Percentiles rank a stretch among this genome's conserved stretches.
Evolutionary conservation across 148 eudicot genomes (phyloP).

Genomic region (Simmondsia chinensis): DNA sequence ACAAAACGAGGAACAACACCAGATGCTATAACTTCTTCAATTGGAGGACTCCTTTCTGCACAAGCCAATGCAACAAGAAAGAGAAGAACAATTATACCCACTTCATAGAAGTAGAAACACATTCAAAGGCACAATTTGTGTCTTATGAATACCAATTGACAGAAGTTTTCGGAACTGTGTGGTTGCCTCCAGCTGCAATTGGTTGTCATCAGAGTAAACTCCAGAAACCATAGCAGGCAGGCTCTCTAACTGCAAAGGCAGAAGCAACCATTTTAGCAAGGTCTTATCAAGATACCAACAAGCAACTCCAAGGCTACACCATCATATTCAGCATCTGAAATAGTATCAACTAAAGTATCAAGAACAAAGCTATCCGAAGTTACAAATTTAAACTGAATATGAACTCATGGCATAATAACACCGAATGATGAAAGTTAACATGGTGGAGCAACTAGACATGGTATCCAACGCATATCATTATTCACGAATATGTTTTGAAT

Average conservation of each 20-base stretch:
- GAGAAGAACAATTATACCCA: neutral
- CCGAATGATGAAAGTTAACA: too few species aligned
- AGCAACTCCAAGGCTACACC: neutral
- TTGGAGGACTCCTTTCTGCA: conserved; percentile 72
- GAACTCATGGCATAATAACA: too few species aligned
- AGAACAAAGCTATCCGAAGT: too few species aligned
- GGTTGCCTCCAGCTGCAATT: conserved; percentile 70
- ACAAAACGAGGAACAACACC: conserved; percentile 79
- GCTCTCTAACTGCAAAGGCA: conserved; percentile 51
- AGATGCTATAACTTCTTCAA: conserved; percentile 78
- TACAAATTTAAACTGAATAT: too few species aligned
- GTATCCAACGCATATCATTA: too few species aligned
- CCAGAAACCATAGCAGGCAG: conserved; percentile 71
- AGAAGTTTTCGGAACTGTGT: conserved; percentile 72
- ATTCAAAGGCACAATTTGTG: neutral
- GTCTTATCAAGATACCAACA: neutral
- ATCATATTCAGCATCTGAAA: too few species aligned
- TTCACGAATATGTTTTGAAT: too few species aligned
- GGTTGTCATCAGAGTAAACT: conserved; percentile 44
- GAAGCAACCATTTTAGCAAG: conserved; percentile 7
- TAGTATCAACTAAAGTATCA: too few species aligned
- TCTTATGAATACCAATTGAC: conserved; percentile 50
- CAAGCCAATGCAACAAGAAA: neutral
- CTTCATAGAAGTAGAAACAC: neutral
- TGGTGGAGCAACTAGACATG: too few species aligned